Conservation (phyloP, 179 eudicot species). For the Carnegiea gigantea region DNA sequence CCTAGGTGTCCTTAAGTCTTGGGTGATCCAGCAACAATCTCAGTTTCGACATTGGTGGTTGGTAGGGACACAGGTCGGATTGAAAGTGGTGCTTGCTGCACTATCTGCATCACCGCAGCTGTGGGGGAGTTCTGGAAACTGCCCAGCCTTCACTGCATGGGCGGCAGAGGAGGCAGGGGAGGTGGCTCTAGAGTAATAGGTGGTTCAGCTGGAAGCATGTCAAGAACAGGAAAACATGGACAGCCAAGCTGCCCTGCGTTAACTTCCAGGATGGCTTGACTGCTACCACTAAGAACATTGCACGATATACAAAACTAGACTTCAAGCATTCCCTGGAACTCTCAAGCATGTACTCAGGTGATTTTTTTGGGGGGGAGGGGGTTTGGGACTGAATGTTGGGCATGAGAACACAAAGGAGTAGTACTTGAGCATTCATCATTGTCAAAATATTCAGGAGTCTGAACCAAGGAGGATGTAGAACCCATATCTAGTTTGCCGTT, state of each 20-base stretch:
- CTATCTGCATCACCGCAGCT: conserved; percentile 33
- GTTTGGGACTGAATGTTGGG: too few species aligned
- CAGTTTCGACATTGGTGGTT: conserved; percentile 23
- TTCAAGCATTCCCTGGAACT: background rate
- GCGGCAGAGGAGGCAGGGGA: conserved; percentile 97
- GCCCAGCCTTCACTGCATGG: conserved; percentile 89
- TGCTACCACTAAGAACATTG: conserved; percentile 28
- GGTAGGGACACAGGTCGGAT: conserved; percentile 23
- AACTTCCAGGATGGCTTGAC: conserved; percentile 19
- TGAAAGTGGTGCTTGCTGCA: conserved; percentile 23
- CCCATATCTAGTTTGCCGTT: conserved; percentile 29
- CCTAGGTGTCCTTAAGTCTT: background rate
- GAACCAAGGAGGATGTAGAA: conserved; percentile 17
- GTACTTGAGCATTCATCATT: too few species aligned
- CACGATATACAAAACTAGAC: conserved; percentile 29
- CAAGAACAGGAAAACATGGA: conserved; percentile 34
- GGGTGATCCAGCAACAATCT: conserved; percentile 19
- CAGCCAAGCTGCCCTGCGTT: conserved; percentile 26
- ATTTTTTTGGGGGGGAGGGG: too few species aligned
- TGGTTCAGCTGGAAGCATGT: conserved; percentile 34
- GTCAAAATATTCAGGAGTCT: too few species aligned
- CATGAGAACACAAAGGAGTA: too few species aligned
- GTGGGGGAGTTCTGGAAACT: conserved; percentile 52
- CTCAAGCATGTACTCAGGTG: too few species aligned
- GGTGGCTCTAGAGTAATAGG: conserved; percentile 58